Percentiles rank a stretch among this genome's conserved stretches.
Conservation (phyloP, 164 flowering plant species). For the Tetracentron sinense region DNA sequence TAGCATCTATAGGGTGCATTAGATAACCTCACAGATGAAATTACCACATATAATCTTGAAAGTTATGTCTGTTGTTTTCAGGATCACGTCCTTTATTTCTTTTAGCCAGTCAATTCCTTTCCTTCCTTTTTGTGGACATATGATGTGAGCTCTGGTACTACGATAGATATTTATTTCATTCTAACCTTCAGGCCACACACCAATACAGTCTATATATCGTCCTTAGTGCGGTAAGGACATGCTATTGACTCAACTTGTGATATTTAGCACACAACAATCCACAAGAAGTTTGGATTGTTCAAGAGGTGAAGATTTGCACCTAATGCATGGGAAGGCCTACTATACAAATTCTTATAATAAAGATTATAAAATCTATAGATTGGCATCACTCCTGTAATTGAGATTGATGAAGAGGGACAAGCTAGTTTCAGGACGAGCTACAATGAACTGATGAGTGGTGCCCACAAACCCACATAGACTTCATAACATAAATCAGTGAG, state of each 20-base stretch:
- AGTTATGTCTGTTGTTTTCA: neutral
- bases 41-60: slow-evolving; percentile 1
- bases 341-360: neutral
- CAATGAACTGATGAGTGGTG: neutral
- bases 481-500: neutral
- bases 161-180: neutral
- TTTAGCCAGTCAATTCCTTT: neutral
- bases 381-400: neutral
- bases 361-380: neutral
- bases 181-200: too few relatives aligned
- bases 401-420: neutral
- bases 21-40: neutral
- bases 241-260: too few relatives aligned
- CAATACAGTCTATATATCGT: neutral
- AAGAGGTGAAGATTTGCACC: neutral
- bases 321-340: neutral
- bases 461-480: neutral
- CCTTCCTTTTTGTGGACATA: neutral
- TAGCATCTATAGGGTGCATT: neutral
- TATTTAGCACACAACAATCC: too few relatives aligned
- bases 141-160: neutral
- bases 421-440: neutral
- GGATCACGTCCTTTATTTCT: neutral
- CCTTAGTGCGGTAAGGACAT: neutral
- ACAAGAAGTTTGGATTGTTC: too few relatives aligned